These are phyloP conservation scores for Quercus tomentella DNA, from an alignment of 331 rosid species.

Conservation along the genomic window DNA sequence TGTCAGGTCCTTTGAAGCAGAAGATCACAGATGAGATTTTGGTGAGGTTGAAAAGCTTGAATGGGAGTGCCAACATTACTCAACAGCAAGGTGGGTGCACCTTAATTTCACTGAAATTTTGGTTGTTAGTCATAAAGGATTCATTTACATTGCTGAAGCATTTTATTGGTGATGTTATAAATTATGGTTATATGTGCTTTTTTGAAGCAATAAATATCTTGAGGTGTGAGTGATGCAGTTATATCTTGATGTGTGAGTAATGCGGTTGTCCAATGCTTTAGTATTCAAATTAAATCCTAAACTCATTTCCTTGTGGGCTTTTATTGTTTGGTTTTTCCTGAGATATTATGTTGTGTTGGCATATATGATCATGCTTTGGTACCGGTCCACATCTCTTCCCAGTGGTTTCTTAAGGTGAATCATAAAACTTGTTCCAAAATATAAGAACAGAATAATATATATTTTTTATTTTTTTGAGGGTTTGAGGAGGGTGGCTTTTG, in stretches of 20 bases:
- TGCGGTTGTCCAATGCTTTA: not conserved
- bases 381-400: not conserved
- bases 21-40: constrained; percentile 63
- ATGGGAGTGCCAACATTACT: constrained; percentile 33
- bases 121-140: not conserved
- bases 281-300: not conserved
- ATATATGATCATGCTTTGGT: not conserved
- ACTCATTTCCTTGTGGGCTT: not conserved
- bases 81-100: constrained; percentile 57
- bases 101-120: constrained; percentile 8
- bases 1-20: constrained; percentile 72
- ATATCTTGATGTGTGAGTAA: not conserved
- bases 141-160: not conserved
- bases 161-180: not conserved
- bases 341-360: not conserved
- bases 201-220: not conserved
- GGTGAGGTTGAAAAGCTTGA: constrained; percentile 54
- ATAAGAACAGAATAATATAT: not conserved
- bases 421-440: not conserved
- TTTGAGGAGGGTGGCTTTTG: no score
- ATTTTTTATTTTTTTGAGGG: no score
- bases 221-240: not conserved
- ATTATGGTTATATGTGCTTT: not conserved
- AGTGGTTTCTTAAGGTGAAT: not conserved
- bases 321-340: not conserved